Conservation (phyloP, 345 rosid species). For the Noccaea bulbosa region DNA sequence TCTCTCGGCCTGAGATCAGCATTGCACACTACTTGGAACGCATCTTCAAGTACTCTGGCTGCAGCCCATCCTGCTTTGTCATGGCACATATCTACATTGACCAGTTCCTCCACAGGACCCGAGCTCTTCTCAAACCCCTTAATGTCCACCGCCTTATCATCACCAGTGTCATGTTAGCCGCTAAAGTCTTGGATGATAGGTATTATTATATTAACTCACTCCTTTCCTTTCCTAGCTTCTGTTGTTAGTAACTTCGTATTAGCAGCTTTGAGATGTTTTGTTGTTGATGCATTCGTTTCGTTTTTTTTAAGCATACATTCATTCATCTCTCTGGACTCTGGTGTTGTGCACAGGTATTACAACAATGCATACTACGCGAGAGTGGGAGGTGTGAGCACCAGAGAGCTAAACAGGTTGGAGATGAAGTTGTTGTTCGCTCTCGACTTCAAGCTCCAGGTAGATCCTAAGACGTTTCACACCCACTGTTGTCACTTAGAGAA, state of each 20-base stretch:
- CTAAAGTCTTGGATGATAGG: conserved; percentile 85
- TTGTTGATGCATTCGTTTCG: neutral
- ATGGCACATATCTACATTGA: conserved; percentile 74
- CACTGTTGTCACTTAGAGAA: conserved; percentile 71
- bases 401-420: conserved; percentile 83
- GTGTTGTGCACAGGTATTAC: conserved; percentile 67
- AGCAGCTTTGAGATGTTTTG: conserved; percentile 1
- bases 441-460: conserved; percentile 85
- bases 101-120: conserved; percentile 56
- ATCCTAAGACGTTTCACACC: conserved; percentile 57
- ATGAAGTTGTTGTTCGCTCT: conserved; percentile 74
- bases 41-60: conserved; percentile 77
- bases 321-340: neutral
- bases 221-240: too few relatives aligned
- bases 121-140: conserved; percentile 60
- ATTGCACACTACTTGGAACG: conserved; percentile 74
- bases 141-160: conserved; percentile 89
- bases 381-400: conserved; percentile 89
- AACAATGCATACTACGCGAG: conserved; percentile 90
- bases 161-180: conserved; percentile 82
- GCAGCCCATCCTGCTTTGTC: conserved; percentile 95
- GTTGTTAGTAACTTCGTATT: too few relatives aligned
- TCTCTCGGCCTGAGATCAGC: conserved; percentile 63
- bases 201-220: conserved; percentile 10
- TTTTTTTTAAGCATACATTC: neutral